phyloP scores from a whole-genome alignment of 2,329 filamentous ascomycete species.

The Ophiostoma sp. region DNA sequence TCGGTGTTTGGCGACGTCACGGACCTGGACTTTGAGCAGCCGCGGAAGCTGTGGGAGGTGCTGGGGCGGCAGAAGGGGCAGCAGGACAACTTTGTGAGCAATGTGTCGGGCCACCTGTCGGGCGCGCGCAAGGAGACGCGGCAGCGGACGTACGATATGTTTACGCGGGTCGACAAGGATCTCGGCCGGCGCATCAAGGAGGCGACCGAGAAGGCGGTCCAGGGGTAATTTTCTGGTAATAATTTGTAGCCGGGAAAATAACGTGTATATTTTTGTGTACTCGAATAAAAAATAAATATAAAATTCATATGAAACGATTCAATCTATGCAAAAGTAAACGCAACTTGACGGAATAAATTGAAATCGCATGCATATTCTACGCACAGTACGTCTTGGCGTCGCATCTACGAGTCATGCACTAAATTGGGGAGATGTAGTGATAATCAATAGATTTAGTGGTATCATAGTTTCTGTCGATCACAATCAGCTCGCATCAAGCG shows the following conservation, averaged over 20 bases:
- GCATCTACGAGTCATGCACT: too few species aligned
- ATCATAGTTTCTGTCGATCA: neutral
- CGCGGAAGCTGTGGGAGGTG: constrained; percentile 45
- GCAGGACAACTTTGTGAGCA: constrained; percentile 56
- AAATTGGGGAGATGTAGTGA: too few species aligned
- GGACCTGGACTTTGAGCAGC: constrained; percentile 47
- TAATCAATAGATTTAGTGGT: neutral
- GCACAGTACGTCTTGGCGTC: too few species aligned
- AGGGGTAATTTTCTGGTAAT: neutral
- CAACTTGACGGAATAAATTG: too few species aligned
- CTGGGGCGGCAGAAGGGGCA: constrained; percentile 47
- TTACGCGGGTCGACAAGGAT: constrained; percentile 48
- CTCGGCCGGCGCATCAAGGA: constrained; percentile 49
- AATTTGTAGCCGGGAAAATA: neutral
- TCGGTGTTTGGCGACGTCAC: constrained; percentile 41
- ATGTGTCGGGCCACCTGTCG: constrained; percentile 52
- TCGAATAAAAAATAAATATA: too few species aligned
- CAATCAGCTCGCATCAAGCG: neutral
- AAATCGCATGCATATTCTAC: too few species aligned
- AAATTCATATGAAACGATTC: too few species aligned
- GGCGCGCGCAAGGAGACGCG: constrained; percentile 51
- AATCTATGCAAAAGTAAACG: too few species aligned
- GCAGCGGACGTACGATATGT: constrained; percentile 57
- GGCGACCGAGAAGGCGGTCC: constrained; percentile 45
- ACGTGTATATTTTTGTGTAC: too few species aligned